Base-by-base conservation (phyloP, 192 early-diverging fungal species). In the Gamsiella multidivaricata region DNA sequence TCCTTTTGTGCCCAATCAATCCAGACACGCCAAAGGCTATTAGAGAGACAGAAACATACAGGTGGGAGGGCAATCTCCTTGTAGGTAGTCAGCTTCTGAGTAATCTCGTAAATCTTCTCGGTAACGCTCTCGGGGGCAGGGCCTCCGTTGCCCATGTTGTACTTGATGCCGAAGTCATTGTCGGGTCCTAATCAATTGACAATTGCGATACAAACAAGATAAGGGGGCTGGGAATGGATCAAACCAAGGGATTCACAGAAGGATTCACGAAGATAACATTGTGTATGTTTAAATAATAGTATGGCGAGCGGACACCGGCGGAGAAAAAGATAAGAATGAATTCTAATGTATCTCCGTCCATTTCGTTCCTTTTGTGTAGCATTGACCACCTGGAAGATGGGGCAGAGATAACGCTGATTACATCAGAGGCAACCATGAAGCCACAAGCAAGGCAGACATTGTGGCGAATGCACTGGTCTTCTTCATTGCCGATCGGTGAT, bases 141-240 rank as follows among this genome's bases (percentile, higher is more conserved):
- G 28, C 95, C 97, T 51, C 97, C 97, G 81, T 97, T 99, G 87
- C 87, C 84, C 65, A 92, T 91, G 83, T 99, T 99, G 84, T 94
- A 99, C 84, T 99, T 99, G 82, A 99, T 96, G 54, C 97, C 97
- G 89, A 99, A 99, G 82, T 99, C 97, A 68, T 95, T 92, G 32
- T 95, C 86, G 28, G 97, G 97, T 51, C 97, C 81, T 82, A 52
- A 39, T 47, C 29, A 1, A n/a, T n/a, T 34, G 17, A 22, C 17
- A 45, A 37, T 32, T 2, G 20, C 33, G 54, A 43, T 9, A 51
- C 5, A 42, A 55, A 33, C 29, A 54, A 1, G 26, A 5, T 28
- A 26, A 14, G n/a, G 25, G 9, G 56, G 9, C 45, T 12, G 46
- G 15, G 20, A 34, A 34, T n/a, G 49, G 43, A 34, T 22, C 31